Conservation (phyloP, 148 eudicot genomes). For the Fagopyrum homotropicum region DNA sequence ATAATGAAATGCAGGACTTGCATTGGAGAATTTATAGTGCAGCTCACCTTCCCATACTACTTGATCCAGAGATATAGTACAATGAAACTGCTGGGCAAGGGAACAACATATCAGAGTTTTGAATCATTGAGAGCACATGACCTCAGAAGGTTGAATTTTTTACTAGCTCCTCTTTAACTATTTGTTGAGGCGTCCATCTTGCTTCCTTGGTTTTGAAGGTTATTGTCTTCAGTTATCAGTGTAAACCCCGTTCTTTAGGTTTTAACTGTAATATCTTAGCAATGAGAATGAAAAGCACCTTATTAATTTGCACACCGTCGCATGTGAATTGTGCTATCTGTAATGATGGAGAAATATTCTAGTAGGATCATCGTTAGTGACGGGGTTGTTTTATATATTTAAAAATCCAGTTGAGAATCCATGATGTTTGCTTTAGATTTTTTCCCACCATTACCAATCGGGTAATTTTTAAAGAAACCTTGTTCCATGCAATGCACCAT, state of each 20-base stretch:
- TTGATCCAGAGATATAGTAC: background rate
- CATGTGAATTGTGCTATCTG: background rate
- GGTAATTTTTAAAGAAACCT: background rate
- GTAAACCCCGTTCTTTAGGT: background rate
- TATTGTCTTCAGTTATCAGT: background rate
- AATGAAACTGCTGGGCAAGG: background rate
- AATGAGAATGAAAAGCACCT: background rate
- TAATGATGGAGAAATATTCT: background rate
- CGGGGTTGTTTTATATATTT: background rate
- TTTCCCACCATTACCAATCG: background rate
- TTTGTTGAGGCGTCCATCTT: background rate
- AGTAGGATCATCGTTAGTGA: background rate
- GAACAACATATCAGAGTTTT: background rate
- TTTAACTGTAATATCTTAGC: background rate
- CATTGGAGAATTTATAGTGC: background rate
- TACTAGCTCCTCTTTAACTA: background rate
- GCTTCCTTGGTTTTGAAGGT: conserved; percentile 2
- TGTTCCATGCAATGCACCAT: background rate
- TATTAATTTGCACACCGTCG: background rate
- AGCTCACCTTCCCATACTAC: conserved; percentile 2
- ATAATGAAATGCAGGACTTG: background rate
- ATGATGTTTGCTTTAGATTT: background rate
- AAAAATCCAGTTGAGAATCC: background rate
- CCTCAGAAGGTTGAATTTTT: background rate
- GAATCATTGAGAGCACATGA: conserved; percentile 4